phyloP scores from a whole-genome alignment of 2,329 filamentous ascomycete genomes.

The Colletotrichum tabaci region DNA sequence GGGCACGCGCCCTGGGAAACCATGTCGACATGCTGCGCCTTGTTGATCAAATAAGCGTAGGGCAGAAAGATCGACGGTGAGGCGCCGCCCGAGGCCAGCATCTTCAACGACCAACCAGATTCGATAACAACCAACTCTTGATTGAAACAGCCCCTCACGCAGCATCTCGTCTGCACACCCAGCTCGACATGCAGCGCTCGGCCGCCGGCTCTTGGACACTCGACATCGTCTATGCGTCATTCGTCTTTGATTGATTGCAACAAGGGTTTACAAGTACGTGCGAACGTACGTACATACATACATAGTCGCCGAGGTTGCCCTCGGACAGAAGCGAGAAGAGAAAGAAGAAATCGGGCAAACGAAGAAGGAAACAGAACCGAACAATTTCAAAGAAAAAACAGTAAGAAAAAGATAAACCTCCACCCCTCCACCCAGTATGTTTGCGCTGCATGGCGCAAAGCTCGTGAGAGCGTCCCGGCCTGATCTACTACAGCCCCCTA shows the following conservation, averaged over 20 bases:
- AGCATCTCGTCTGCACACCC: background rate
- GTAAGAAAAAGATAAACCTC: slow-evolving; percentile 11
- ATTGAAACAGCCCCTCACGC: background rate
- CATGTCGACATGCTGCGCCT: slow-evolving; percentile 5
- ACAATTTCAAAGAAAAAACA: slow-evolving; percentile 5
- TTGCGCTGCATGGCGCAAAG: slow-evolving; percentile 32
- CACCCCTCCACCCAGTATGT: slow-evolving; percentile 5
- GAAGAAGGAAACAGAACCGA: slow-evolving; percentile 20
- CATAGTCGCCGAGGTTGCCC: slow-evolving; percentile 3
- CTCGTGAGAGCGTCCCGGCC: slow-evolving; percentile 46
- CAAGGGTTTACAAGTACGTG: slow-evolving; percentile 8
- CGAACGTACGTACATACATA: slow-evolving; percentile 20
- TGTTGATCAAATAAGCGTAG: slow-evolving; percentile 32
- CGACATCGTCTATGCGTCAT: slow-evolving; percentile 11
- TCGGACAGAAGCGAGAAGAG: background rate
- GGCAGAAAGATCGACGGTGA: slow-evolving; percentile 39
- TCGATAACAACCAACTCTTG: background rate
- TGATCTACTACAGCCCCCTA: slow-evolving; percentile 41
- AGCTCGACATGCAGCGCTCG: background rate
- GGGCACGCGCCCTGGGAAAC: background rate
- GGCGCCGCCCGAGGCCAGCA: slow-evolving; percentile 27
- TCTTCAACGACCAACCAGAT: slow-evolving; percentile 6
- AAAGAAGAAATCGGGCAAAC: slow-evolving; percentile 3
- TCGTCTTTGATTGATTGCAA: slow-evolving; percentile 21
- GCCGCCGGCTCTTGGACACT: background rate